Conservation (phyloP, 2,329 filamentous ascomycete genomes). For the Hypomyces rosellus region DNA sequence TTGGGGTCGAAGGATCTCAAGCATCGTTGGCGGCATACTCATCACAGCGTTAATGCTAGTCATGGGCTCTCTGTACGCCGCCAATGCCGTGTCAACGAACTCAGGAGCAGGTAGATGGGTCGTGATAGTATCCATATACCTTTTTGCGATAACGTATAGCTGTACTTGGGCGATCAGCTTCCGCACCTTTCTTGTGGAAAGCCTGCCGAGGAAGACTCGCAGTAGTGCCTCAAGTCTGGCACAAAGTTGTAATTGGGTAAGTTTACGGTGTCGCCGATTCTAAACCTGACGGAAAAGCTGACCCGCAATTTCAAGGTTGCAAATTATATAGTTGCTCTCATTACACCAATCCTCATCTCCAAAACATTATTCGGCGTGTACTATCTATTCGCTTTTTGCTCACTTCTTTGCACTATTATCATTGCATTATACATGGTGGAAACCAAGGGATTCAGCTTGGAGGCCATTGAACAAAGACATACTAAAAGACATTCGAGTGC, state of each 20-base stretch:
- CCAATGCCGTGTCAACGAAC: slow-evolving; percentile 29
- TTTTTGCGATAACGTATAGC: slow-evolving; percentile 41
- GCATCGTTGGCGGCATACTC: slow-evolving; percentile 44
- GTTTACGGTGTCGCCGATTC: slow-evolving; percentile 3
- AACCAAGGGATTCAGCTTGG: slow-evolving; percentile 35
- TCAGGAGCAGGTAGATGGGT: slow-evolving; percentile 40
- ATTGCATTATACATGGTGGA: slow-evolving; percentile 36
- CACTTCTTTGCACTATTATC: slow-evolving; percentile 30
- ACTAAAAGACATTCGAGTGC: not conserved
- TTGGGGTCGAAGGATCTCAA: slow-evolving; percentile 49
- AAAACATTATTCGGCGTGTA: slow-evolving; percentile 37
- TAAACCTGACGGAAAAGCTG: not conserved
- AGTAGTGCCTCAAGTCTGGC: slow-evolving; percentile 49
- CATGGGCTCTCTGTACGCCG: slow-evolving; percentile 47
- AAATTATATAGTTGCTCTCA: slow-evolving; percentile 41
- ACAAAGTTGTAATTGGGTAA: slow-evolving; percentile 46
- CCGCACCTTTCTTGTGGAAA: slow-evolving; percentile 50
- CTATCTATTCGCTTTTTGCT: slow-evolving; percentile 38
- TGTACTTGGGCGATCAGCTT: slow-evolving; percentile 48
- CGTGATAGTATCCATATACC: slow-evolving; percentile 44
- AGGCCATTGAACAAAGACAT: slow-evolving; percentile 26
- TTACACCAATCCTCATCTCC: slow-evolving; percentile 35
- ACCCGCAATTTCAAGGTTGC: slow-evolving; percentile 23
- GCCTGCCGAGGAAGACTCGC: slow-evolving; percentile 47
- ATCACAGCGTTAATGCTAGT: slow-evolving; percentile 47